phyloP scores from a whole-genome alignment of 2,329 filamentous ascomycete genomes.

The Diaporthe citrichinensis region DNA sequence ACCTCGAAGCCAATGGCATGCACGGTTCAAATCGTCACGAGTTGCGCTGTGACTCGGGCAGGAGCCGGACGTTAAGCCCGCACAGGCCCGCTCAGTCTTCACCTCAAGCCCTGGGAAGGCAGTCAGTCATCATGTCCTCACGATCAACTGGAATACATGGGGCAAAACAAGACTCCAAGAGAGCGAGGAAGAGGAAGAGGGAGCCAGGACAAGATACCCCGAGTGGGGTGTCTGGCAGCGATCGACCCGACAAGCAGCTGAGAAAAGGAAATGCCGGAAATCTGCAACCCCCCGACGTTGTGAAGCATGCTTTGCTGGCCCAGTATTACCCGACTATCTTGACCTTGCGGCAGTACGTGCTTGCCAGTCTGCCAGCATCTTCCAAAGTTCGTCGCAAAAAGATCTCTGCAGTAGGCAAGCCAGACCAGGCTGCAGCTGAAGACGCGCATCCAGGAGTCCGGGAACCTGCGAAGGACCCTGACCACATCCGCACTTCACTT shows the following conservation, averaged over 20 bases:
- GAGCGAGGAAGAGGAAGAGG: conserved; percentile 17
- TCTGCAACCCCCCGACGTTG: conserved; percentile 42
- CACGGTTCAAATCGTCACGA: neutral
- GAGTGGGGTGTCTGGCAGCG: conserved; percentile 21
- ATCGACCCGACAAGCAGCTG: conserved; percentile 43
- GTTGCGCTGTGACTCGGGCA: conserved; percentile 15
- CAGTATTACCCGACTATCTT: conserved; percentile 77
- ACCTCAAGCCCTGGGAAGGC: neutral
- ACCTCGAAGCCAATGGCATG: conserved; percentile 15
- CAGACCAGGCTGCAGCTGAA: conserved; percentile 9
- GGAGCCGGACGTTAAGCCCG: neutral
- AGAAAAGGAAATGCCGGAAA: conserved; percentile 36
- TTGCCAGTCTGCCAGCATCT: conserved; percentile 74
- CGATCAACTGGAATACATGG: neutral
- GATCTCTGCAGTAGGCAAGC: conserved; percentile 61
- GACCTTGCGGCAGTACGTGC: conserved; percentile 79
- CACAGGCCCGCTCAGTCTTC: neutral
- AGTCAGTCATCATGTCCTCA: neutral
- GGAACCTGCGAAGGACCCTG: neutral
- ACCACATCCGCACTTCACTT: conserved; percentile 58
- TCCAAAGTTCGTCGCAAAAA: conserved; percentile 75
- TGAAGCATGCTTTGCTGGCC: conserved; percentile 74
- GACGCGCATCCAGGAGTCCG: neutral
- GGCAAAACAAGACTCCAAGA: neutral
- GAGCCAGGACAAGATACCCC: conserved; percentile 10